Percentiles rank a stretch among this genome's conserved stretches.
Conservation (phyloP, 2,329 filamentous ascomycete species). For the Fulvia fulva region DNA sequence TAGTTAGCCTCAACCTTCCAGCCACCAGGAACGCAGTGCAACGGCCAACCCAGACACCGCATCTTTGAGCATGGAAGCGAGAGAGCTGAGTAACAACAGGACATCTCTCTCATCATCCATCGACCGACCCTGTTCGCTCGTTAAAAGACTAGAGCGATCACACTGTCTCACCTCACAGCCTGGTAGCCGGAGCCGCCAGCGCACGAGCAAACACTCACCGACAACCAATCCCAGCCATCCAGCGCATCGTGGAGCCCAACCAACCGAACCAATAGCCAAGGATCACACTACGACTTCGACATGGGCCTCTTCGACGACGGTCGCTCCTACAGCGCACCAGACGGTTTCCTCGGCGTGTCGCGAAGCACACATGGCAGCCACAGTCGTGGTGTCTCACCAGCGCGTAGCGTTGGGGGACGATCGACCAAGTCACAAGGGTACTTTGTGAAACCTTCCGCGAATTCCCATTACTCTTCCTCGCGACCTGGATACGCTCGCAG, state of each 20-base stretch:
- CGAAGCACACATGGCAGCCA: conserved; percentile 6
- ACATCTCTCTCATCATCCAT: neutral
- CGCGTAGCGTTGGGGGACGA: conserved; percentile 12
- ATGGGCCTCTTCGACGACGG: conserved; percentile 34
- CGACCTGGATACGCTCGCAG: conserved; percentile 14
- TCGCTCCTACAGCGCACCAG: conserved; percentile 27
- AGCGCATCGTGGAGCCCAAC: neutral
- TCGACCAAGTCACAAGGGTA: conserved; percentile 16
- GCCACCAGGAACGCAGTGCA: neutral
- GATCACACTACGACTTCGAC: conserved; percentile 1
- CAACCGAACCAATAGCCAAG: neutral
- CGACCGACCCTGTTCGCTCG: neutral
- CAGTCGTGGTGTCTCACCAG: conserved; percentile 22
- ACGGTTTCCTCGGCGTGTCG: conserved; percentile 17
- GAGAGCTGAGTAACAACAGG: neutral
- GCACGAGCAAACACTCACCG: conserved; percentile 2
- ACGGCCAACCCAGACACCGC: neutral
- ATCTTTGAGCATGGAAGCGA: neutral
- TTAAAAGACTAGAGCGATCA: neutral
- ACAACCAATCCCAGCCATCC: conserved; percentile 5
- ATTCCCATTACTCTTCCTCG: conserved; percentile 3
- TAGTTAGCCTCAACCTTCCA: conserved; percentile 2
- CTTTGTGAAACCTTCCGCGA: conserved; percentile 24
- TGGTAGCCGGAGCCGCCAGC: neutral
- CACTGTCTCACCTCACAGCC: neutral